These are phyloP conservation scores for Fusarium sp. DNA, from an alignment of 2,329 filamentous ascomycete species.

Conservation along the genomic window DNA sequence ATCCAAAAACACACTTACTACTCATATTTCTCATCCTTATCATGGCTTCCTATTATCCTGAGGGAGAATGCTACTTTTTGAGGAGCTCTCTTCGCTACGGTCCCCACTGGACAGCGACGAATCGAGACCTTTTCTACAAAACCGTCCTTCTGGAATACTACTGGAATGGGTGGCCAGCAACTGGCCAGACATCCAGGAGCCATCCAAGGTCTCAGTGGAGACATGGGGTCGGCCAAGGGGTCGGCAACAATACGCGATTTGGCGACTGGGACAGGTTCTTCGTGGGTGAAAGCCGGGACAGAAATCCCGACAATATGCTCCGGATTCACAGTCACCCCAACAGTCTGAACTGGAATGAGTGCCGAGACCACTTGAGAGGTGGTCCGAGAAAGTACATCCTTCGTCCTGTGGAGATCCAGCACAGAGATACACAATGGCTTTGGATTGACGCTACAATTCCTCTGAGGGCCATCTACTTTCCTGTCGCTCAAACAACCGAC, in stretches of 20 bases:
- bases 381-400: constrained; percentile 21
- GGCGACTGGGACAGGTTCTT: constrained; percentile 20
- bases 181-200: neutral
- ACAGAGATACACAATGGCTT: neutral
- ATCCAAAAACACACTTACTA: neutral
- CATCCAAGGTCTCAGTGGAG: constrained; percentile 7
- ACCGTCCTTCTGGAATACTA: constrained; percentile 15
- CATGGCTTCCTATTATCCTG: constrained; percentile 27
- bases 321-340: constrained; percentile 6
- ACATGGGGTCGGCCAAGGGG: fast-evolving
- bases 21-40: neutral
- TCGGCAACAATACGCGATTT: neutral
- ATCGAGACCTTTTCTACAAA: neutral
- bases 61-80: constrained; percentile 30
- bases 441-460: constrained; percentile 27
- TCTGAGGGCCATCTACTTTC: constrained; percentile 18
- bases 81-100: neutral
- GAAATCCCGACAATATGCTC: neutral
- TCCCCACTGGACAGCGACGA: neutral
- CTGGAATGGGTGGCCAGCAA: constrained; percentile 5
- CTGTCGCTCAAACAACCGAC: neutral
- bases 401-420: neutral
- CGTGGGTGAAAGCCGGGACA: constrained; percentile 10
- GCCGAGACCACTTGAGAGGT: neutral
- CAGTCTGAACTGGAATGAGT: constrained; percentile 25